Evolutionary conservation across 768 basidiomycete genomes (phyloP).

Genomic region (Sporobolomyces roseus): DNA sequence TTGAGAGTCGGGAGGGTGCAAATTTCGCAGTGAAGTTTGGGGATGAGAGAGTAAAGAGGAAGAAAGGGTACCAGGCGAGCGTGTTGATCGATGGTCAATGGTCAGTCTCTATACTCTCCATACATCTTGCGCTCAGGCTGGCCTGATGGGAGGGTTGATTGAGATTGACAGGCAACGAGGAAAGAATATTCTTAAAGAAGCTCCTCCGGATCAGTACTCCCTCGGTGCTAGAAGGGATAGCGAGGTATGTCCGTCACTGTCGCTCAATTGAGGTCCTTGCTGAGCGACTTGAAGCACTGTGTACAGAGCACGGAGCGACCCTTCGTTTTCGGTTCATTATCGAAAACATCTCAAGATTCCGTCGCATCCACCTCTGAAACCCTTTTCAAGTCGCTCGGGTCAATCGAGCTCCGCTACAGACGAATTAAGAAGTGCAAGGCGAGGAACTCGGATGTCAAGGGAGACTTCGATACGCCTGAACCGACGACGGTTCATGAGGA

Average conservation of each 20-base stretch:
- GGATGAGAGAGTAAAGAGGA: too few species aligned
- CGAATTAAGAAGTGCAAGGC: slow-evolving; percentile 3
- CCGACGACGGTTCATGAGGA: background rate
- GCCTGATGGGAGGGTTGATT: background rate
- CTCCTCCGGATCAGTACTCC: background rate
- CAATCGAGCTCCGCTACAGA: background rate
- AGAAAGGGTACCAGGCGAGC: slow-evolving; percentile 2
- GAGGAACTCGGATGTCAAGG: background rate
- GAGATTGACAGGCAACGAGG: background rate
- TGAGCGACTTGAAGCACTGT: background rate
- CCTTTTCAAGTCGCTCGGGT: background rate
- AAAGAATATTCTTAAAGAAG: background rate
- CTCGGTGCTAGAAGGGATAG: background rate
- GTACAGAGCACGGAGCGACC: slow-evolving; percentile 1
- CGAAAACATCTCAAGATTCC: background rate
- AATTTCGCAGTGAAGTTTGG: background rate
- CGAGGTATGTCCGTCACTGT: background rate
- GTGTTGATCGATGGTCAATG: slow-evolving; percentile 1
- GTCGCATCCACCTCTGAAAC: background rate
- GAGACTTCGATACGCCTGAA: background rate
- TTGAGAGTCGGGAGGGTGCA: background rate
- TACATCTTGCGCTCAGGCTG: background rate
- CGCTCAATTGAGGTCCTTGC: background rate
- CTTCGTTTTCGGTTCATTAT: background rate
- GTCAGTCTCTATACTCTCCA: background rate